Conservation (phyloP, 2,329 filamentous ascomycete genomes). For the Diaporthe aspalathi region DNA sequence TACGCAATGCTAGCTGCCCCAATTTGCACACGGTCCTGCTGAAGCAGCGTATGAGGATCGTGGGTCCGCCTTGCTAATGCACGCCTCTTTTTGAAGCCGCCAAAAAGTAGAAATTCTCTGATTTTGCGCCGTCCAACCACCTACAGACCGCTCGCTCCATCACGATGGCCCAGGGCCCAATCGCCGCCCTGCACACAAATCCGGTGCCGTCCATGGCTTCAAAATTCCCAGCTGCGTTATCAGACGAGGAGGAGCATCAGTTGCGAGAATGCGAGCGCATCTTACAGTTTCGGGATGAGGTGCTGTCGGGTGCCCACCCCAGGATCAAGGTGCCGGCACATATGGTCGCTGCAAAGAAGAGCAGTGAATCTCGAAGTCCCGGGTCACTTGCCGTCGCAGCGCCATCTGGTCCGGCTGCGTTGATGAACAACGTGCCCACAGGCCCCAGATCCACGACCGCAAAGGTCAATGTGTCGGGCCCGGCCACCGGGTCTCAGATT, state of each 20-base stretch:
- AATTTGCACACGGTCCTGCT: conserved; percentile 10
- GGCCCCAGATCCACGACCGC: conserved; percentile 36
- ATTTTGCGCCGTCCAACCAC: conserved; percentile 22
- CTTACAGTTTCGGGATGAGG: conserved; percentile 80
- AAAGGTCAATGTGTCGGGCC: conserved; percentile 37
- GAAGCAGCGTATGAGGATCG: conserved; percentile 17
- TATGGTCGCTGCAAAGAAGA: conserved; percentile 46
- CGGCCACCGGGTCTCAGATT: conserved; percentile 34
- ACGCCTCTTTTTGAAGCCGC: conserved; percentile 17
- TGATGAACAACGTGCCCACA: conserved; percentile 33
- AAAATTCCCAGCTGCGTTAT: conserved; percentile 43
- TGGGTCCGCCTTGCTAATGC: conserved; percentile 30
- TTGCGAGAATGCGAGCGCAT: conserved; percentile 82
- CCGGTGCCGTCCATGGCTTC: conserved; percentile 30
- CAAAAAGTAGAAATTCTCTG: conserved; percentile 30
- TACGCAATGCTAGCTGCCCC: conserved; percentile 23
- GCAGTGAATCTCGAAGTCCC: conserved; percentile 41
- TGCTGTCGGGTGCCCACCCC: conserved; percentile 81
- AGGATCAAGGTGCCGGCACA: conserved; percentile 67
- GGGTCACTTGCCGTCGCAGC: conserved; percentile 41
- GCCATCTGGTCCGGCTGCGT: conserved; percentile 34
- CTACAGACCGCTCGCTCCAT: neutral
- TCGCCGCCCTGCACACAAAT: conserved; percentile 34
- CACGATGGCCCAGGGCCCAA: conserved; percentile 41
- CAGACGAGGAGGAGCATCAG: conserved; percentile 65